Evolutionary conservation across 192 early-diverging fungal species (phyloP).

Genomic region (Umbelopsis sp.): DNA sequence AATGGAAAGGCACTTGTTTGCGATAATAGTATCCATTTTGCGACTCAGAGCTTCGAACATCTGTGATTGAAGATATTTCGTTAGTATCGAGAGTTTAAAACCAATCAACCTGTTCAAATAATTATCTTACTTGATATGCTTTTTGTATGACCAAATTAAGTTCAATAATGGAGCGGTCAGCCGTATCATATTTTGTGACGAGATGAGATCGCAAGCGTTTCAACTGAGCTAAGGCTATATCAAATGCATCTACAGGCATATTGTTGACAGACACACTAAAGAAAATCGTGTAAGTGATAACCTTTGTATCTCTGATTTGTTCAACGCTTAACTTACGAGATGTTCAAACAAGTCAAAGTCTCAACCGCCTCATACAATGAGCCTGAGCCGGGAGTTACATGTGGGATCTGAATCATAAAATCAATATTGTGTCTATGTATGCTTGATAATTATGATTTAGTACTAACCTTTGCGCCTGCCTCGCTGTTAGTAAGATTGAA

Average conservation of each 20-base stretch:
- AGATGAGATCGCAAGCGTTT: slow-evolving; percentile 21
- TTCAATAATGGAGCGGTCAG: slow-evolving; percentile 25
- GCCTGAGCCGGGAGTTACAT: slow-evolving; percentile 38
- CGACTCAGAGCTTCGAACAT: slow-evolving; percentile 5
- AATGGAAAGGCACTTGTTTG: neutral
- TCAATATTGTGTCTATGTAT: neutral
- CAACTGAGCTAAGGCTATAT: slow-evolving; percentile 16
- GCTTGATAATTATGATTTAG: too few relatives aligned
- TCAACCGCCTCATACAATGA: slow-evolving; percentile 50
- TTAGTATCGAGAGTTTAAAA: too few relatives aligned
- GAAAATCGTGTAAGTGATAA: neutral
- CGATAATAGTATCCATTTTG: neutral
- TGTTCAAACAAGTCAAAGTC: slow-evolving; percentile 50
- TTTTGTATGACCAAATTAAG: slow-evolving; percentile 18
- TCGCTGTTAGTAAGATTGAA: slow-evolving; percentile 40
- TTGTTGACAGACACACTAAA: slow-evolving; percentile 29
- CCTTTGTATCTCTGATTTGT: neutral
- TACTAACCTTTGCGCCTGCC: slow-evolving; percentile 25
- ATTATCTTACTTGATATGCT: slow-evolving; percentile 26
- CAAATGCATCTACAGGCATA: slow-evolving; percentile 31
- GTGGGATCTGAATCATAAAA: neutral
- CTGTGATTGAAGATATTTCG: neutral
- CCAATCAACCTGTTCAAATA: too few relatives aligned
- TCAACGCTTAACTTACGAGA: slow-evolving; percentile 35
- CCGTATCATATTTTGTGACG: slow-evolving; percentile 3